Evolutionary conservation across 2,329 filamentous ascomycete genomes (phyloP), one percentile per base, ranked within the genome.

Genomic region (Colletotrichum orchidophilum): DNA sequence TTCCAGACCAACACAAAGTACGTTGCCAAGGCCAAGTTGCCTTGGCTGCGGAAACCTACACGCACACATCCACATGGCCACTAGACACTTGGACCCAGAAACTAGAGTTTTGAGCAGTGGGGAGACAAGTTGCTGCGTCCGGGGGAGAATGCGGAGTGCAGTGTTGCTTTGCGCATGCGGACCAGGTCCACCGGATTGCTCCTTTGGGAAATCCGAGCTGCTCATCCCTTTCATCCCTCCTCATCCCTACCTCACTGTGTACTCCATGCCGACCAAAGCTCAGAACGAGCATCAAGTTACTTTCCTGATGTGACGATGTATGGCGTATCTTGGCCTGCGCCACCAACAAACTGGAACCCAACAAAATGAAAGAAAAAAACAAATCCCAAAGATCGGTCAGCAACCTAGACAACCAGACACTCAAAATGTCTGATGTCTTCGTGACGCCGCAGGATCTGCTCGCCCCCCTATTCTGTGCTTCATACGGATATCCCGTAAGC

Each of bases 191-290:
- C 26, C 68, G 68, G 69, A 3, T 68, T 71, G 5, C 69, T 59
- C 26, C 5, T 68, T 68, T 54, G 5, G 64, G 69, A 15, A 71
- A 71, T 69, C 69, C 69, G 69, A 71, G 69, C 12, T 52, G 54
- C 42, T 63, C 73, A 63, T 66, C 66, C 62, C 58, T 64, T 54
- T 64, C 59, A 54, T 55, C 35, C 50, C 72, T 59, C 60, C 42
- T 58, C 67, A 61, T 70, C 71, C 73, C 39, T 46, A 75, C 74
- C 74, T 66, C 71, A 70, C 73, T 77, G n/a, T 73, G 73, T 73
- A 74, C 73, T 75, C 75, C 73, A 75, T 74, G 70, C 73, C 77
- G 73, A 78, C 78, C 75, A 78, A 46, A 39, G 39, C 39, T 18
- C 39, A 46, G 39, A 46, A 46, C 5, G 39, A 46, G 39, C 18